Evolutionary conservation across 2,329 filamentous ascomycete species (phyloP).

Genomic region (Sclerotinia borealis): DNA sequence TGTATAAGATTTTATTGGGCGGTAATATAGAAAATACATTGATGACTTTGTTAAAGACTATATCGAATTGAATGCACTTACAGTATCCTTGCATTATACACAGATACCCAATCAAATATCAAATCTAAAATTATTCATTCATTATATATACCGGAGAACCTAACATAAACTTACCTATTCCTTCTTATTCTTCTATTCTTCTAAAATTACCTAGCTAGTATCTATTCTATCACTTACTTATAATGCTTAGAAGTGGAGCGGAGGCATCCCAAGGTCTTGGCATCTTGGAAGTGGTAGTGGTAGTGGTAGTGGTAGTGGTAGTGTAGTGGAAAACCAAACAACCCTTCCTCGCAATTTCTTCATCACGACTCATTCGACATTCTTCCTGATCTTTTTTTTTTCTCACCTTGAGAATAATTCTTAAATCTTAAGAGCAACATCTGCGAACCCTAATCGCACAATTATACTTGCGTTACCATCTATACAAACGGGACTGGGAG

Average conservation of each 20-base stretch:
- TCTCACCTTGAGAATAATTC: background rate
- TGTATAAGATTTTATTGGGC: too few relatives aligned
- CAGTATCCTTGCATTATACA: background rate
- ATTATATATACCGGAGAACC: too few relatives aligned
- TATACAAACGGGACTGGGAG: background rate
- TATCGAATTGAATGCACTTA: too few relatives aligned
- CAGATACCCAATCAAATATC: too few relatives aligned
- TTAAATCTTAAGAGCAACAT: background rate
- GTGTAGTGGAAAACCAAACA: background rate
- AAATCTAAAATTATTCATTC: too few relatives aligned
- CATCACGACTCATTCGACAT: background rate
- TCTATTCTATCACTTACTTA: background rate
- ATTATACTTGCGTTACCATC: background rate
- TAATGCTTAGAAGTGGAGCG: conserved; percentile 1
- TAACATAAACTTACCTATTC: too few relatives aligned
- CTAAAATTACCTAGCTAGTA: too few relatives aligned
- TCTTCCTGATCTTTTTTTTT: background rate
- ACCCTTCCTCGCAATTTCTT: background rate
- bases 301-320: background rate
- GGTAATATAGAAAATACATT: too few relatives aligned
- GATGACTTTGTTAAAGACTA: too few relatives aligned
- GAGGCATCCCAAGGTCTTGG: conserved; percentile 5
- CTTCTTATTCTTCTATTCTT: too few relatives aligned
- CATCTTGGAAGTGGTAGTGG: background rate
- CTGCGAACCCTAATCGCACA: background rate